These are phyloP conservation scores for Chlamydomonas reinhardtii DNA, from an alignment of 163 green algal species.

Conservation along the genomic window DNA sequence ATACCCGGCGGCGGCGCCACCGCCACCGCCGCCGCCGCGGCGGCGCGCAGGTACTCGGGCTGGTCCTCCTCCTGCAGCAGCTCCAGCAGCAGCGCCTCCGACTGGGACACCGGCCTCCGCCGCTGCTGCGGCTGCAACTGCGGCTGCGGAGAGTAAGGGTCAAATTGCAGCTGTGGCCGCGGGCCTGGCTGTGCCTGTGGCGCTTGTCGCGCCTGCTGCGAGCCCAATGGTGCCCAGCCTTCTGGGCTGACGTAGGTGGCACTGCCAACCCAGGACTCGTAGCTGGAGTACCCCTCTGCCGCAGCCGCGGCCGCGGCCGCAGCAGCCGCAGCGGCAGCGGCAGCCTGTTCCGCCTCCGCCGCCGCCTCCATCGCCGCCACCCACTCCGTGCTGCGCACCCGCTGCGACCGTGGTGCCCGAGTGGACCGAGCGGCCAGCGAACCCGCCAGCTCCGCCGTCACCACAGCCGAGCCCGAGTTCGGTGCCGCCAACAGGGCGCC, in stretches of 20 bases:
- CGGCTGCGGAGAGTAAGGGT: too few species aligned
- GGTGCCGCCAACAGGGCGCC: background rate
- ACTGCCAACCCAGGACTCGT: background rate
- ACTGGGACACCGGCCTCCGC: background rate
- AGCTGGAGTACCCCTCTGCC: background rate
- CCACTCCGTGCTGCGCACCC: conserved; percentile 35
- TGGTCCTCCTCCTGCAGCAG: background rate
- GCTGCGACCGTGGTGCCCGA: background rate
- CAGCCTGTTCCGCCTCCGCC: background rate
- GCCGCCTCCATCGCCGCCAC: conserved; percentile 1
- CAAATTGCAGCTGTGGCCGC: background rate
- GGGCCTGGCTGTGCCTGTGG: too few species aligned
- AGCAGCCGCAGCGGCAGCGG: background rate
- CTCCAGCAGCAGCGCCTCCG: background rate
- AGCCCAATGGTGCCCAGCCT: too few species aligned
- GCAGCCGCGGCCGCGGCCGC: too few species aligned
- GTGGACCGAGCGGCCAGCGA: background rate
- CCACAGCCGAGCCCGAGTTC: background rate
- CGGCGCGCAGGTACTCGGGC: background rate
- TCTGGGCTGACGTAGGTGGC: too few species aligned
- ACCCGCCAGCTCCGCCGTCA: background rate
- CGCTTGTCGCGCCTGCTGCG: too few species aligned
- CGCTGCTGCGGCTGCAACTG: too few species aligned
- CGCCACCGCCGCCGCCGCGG: background rate
- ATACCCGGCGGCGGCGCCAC: too few species aligned